Conservation (phyloP, 106 monocot species). For the Allium sativum region DNA sequence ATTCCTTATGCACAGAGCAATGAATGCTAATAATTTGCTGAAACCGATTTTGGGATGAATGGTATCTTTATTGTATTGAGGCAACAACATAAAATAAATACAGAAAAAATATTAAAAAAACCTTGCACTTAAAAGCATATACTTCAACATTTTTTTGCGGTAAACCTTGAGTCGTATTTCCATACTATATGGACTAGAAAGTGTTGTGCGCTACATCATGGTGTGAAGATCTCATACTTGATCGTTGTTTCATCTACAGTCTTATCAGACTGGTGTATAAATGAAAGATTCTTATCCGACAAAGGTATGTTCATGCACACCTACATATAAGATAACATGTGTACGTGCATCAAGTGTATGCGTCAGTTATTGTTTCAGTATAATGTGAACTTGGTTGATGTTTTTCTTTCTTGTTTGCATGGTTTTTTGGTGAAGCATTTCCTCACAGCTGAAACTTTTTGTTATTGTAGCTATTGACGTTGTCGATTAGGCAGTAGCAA, state of each 20-base stretch:
- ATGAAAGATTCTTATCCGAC: conserved; percentile 74
- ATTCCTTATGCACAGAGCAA: conserved; percentile 51
- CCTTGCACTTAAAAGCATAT: conserved; percentile 70
- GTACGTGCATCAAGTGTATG: too few species aligned
- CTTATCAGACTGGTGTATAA: conserved; percentile 70
- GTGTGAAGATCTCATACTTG: conserved; percentile 78
- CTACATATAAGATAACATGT: too few species aligned
- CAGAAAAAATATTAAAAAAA: conserved; percentile 82
- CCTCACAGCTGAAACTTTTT: too few species aligned
- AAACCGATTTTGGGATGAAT: conserved; percentile 85
- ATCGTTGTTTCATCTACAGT: conserved; percentile 71
- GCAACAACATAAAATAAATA: conserved; percentile 86
- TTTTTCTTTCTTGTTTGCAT: too few species aligned
- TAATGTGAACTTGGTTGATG: too few species aligned
- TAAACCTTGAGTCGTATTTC: conserved; percentile 76
- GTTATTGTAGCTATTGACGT: too few species aligned
- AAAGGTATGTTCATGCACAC: conserved; percentile 38
- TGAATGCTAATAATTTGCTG: conserved; percentile 81
- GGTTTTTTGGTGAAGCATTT: too few species aligned
- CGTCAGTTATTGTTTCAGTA: too few species aligned
- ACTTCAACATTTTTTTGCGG: conserved; percentile 79
- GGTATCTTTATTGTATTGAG: conserved; percentile 78
- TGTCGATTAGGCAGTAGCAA: too few species aligned
- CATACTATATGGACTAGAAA: conserved; percentile 74
- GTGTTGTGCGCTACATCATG: conserved; percentile 81